Evolutionary conservation across 805 yeast genomes (phyloP), one percentile per base, ranked within the genome.

Genomic region (Candida easanensis): DNA sequence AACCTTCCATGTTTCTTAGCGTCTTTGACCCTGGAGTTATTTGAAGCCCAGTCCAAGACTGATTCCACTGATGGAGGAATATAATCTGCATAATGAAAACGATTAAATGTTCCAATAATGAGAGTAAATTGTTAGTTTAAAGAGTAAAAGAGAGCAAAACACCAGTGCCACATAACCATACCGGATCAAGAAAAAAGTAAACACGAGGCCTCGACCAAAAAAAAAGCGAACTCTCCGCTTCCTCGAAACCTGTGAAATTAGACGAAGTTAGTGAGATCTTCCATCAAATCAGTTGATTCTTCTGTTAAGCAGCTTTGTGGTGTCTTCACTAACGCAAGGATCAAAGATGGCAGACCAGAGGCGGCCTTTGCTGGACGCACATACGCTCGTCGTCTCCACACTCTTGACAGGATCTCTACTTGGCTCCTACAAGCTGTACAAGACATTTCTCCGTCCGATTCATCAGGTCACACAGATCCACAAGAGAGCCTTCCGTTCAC

Each of bases 1-100:
- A 88, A 85, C 51, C 76, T 87, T 14, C 85, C 93, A 0, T 84
- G 95, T 50, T 83, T 88, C 51, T 65, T 88, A 42, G 81, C 90
- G 45, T 88, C 90, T 1, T 64, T 88, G 48, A 85, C 80, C 33
- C 65, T 88, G 41, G 82, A 77, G 57, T 60, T 88, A 14, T 82
- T 77, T 64, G 44, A 30, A n/a, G 19, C 30, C 14, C 19, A 33
- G 10, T 9, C 30, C n/a, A 26, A 26, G n/a, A 13, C 14, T 8
- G 30, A 26, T 26, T 13, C n/a, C 10, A 10, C n/a, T 6, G n/a
- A n/a, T n/a, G n/a, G n/a, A n/a, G n/a, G n/a, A n/a, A n/a, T n/a
- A n/a, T n/a, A n/a, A n/a, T n/a, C n/a, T n/a, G n/a, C n/a, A n/a
- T n/a, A n/a, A n/a, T n/a, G n/a, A n/a, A n/a, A n/a, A n/a, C n/a